Percentiles rank a stretch among this genome's conserved stretches.
Conservation (phyloP, 1,284 basidiomycete species). For the Leucoagaricus sp. region DNA sequence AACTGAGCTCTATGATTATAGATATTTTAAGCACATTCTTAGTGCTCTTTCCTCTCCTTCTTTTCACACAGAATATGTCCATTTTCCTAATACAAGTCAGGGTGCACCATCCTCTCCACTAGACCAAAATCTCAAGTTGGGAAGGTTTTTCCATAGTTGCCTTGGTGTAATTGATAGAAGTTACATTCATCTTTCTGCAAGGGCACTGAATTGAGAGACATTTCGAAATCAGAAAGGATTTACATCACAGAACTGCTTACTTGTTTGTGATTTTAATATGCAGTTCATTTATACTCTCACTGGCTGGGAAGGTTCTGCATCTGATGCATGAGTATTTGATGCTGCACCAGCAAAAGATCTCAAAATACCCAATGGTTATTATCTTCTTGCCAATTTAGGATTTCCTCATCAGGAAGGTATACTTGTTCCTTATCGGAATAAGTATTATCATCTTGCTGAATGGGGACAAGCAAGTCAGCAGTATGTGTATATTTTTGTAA, state of each 20-base stretch:
- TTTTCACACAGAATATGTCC: constrained; percentile 10
- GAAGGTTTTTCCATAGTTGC: constrained; percentile 23
- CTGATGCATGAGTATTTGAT: constrained; percentile 27
- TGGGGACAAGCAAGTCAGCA: constrained; percentile 17
- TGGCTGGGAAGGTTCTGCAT: constrained; percentile 35
- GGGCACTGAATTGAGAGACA: constrained; percentile 13
- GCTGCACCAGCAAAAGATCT: constrained; percentile 22
- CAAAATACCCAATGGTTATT: constrained; percentile 16
- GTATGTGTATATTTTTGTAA: constrained; percentile 13
- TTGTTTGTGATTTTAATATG: constrained; percentile 26
- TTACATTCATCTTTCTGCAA: constrained; percentile 20
- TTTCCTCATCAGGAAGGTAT: constrained; percentile 18
- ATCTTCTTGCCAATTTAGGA: constrained; percentile 23
- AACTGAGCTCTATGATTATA: background rate
- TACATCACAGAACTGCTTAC: constrained; percentile 30
- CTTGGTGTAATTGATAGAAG: constrained; percentile 29
- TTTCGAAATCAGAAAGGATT: constrained; percentile 28
- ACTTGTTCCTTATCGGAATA: constrained; percentile 21
- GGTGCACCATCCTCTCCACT: constrained; percentile 5
- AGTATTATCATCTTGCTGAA: constrained; percentile 22
- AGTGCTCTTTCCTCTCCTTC: background rate
- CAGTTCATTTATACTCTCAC: constrained; percentile 29
- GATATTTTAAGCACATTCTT: background rate
- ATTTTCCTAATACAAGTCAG: background rate
- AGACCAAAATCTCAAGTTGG: constrained; percentile 18